Conservation (phyloP, 371 early-diverging fungal genomes). For the Zopfochytrium polystomum region DNA sequence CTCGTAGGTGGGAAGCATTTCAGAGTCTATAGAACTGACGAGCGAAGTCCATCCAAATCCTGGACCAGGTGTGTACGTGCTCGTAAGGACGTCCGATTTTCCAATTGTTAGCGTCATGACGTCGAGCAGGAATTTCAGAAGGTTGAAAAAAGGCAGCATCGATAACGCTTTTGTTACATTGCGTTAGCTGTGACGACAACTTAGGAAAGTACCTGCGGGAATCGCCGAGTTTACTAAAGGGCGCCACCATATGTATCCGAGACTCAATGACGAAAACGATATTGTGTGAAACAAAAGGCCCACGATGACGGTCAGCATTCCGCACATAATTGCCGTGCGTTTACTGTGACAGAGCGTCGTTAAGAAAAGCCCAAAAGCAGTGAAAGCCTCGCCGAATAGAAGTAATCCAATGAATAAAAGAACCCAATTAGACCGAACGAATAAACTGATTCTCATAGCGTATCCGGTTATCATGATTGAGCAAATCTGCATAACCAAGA, state of each 20-base stretch:
- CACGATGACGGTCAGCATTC: conserved; percentile 61
- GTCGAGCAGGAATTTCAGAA: conserved; percentile 60
- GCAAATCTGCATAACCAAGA: conserved; percentile 46
- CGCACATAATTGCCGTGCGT: conserved; percentile 47
- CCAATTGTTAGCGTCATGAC: conserved; percentile 52
- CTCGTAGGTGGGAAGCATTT: conserved; percentile 33
- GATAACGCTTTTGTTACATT: conserved; percentile 41
- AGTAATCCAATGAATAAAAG: conserved; percentile 55
- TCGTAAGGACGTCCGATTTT: conserved; percentile 48
- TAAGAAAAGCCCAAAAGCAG: conserved; percentile 58
- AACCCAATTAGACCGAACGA: conserved; percentile 25
- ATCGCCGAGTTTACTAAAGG: too few relatives aligned
- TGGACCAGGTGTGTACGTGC: conserved; percentile 36
- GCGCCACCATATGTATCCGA: conserved; percentile 63
- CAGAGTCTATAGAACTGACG: conserved; percentile 38
- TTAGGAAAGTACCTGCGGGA: too few relatives aligned
- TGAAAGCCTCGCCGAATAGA: conserved; percentile 59
- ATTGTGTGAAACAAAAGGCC: conserved; percentile 60
- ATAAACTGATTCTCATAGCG: conserved; percentile 52
- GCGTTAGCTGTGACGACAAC: too few relatives aligned
- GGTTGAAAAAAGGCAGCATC: conserved; percentile 60
- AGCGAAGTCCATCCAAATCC: conserved; percentile 38
- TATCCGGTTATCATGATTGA: conserved; percentile 49
- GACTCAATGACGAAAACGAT: conserved; percentile 48
- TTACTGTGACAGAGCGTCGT: conserved; percentile 50